Conservation (phyloP, 23 red algal species). For the Gracilaria vermiculophylla region DNA sequence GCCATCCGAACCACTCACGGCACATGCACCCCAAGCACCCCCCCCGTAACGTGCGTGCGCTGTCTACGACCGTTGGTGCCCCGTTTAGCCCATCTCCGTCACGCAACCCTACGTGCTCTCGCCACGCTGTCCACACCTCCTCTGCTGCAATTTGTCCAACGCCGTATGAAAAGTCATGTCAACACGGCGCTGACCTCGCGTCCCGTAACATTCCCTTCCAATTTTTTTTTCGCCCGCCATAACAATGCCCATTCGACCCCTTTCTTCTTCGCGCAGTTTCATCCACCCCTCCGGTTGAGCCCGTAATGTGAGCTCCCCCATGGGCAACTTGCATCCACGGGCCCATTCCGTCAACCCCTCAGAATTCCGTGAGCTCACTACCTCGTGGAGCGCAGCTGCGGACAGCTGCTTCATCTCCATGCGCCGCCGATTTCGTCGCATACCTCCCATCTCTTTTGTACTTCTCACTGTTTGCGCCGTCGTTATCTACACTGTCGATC, state of each 20-base stretch:
- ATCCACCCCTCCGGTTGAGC: not conserved
- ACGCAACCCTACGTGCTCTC: not conserved
- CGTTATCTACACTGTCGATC: not conserved
- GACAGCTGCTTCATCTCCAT: conserved; percentile 15
- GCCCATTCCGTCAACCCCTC: not conserved
- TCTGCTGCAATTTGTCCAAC: not conserved
- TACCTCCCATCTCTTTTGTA: not conserved
- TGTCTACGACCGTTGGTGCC: not conserved
- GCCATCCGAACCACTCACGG: not conserved
- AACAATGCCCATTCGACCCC: too few relatives aligned
- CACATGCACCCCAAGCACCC: not conserved
- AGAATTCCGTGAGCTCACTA: conserved; percentile 1
- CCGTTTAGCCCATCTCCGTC: too few relatives aligned
- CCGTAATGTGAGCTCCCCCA: not conserved
- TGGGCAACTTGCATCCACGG: conserved; percentile 8
- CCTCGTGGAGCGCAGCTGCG: conserved; percentile 20
- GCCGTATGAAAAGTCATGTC: not conserved
- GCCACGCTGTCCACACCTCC: not conserved
- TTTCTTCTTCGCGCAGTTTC: not conserved
- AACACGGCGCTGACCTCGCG: not conserved
- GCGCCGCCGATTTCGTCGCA: not conserved
- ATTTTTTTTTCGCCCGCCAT: not conserved
- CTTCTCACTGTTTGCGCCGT: not conserved
- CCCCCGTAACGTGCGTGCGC: not conserved
- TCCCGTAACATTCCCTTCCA: not conserved